phyloP scores from a whole-genome alignment of 2,329 filamentous ascomycete genomes.

The Microcera coccophila region DNA sequence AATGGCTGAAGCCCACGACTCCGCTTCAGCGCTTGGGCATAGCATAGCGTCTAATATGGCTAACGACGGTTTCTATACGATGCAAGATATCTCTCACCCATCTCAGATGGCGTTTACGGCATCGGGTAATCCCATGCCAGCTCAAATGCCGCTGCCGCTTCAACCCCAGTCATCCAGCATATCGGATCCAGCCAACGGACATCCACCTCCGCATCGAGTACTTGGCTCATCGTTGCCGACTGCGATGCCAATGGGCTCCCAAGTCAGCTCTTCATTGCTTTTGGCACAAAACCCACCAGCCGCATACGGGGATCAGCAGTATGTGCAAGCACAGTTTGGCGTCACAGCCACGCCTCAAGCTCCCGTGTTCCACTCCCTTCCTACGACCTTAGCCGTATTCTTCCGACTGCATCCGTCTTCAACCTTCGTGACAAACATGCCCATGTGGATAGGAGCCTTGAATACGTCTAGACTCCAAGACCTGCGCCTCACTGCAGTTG shows the following conservation, averaged over 20 bases:
- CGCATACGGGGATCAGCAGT: too few species aligned
- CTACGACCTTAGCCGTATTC: constrained; percentile 53
- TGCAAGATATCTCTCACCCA: too few species aligned
- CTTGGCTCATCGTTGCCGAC: constrained; percentile 22
- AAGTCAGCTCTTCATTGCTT: too few species aligned
- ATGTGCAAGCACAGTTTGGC: too few species aligned
- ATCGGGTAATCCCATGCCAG: constrained; percentile 13
- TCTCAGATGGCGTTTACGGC: too few species aligned
- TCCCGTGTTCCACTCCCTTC: constrained; percentile 23
- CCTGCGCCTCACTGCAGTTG: constrained; percentile 56
- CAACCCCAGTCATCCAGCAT: constrained; percentile 19
- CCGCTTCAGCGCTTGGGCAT: too few species aligned
- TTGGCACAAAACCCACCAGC: too few species aligned
- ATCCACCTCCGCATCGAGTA: constrained; percentile 22
- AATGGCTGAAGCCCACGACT: too few species aligned
- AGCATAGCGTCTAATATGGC: too few species aligned
- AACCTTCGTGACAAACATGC: constrained; percentile 45
- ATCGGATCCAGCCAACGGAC: constrained; percentile 12
- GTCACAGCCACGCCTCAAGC: constrained; percentile 19
- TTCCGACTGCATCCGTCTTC: constrained; percentile 67
- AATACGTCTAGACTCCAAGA: constrained; percentile 55
- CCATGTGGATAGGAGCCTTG: constrained; percentile 65
- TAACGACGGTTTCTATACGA: too few species aligned
- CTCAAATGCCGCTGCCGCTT: constrained; percentile 20
- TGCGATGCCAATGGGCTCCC: constrained; percentile 30